Percentiles rank a stretch among this genome's conserved stretches.
Evolutionary conservation across 2,329 filamentous ascomycete genomes (phyloP).

Genomic region (Monosporascus sp.): DNA sequence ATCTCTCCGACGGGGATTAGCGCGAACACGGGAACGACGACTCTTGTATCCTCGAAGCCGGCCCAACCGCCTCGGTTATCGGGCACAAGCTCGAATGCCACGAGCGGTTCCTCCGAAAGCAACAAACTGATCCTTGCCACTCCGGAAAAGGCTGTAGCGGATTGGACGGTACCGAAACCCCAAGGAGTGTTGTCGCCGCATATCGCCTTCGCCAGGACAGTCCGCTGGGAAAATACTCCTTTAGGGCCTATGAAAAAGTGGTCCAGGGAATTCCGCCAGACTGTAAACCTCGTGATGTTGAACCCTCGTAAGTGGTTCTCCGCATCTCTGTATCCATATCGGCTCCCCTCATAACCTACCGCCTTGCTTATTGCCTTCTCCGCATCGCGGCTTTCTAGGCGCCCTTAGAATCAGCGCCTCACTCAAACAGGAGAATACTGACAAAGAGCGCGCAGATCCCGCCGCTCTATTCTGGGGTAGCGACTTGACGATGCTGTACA

Average conservation of each 20-base stretch:
- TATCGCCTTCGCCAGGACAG: slow-evolving; percentile 22
- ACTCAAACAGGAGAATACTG: neutral
- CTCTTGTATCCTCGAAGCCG: neutral
- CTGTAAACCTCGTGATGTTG: slow-evolving; percentile 30
- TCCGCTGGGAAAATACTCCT: slow-evolving; percentile 38
- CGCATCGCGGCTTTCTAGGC: neutral
- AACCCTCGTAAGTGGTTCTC: slow-evolving; percentile 20
- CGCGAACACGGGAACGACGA: neutral
- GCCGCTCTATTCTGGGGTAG: slow-evolving; percentile 56
- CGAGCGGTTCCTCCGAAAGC: slow-evolving; percentile 20
- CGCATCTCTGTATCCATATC: neutral
- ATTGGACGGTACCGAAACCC: slow-evolving; percentile 28
- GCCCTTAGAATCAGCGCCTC: neutral
- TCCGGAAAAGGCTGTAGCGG: slow-evolving; percentile 28
- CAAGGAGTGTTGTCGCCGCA: slow-evolving; percentile 25
- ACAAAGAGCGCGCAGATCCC: slow-evolving; percentile 22
- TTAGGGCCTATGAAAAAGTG: slow-evolving; percentile 38
- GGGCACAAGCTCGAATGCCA: slow-evolving; percentile 21
- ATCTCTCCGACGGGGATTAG: neutral
- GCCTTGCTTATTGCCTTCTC: neutral
- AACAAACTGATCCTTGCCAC: slow-evolving; percentile 22
- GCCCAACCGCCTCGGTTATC: neutral
- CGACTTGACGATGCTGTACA: slow-evolving; percentile 58
- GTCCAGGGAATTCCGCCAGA: slow-evolving; percentile 38
- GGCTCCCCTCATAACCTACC: neutral